phyloP scores from a whole-genome alignment of 83 land plant species.

The Larix sibirica region DNA sequence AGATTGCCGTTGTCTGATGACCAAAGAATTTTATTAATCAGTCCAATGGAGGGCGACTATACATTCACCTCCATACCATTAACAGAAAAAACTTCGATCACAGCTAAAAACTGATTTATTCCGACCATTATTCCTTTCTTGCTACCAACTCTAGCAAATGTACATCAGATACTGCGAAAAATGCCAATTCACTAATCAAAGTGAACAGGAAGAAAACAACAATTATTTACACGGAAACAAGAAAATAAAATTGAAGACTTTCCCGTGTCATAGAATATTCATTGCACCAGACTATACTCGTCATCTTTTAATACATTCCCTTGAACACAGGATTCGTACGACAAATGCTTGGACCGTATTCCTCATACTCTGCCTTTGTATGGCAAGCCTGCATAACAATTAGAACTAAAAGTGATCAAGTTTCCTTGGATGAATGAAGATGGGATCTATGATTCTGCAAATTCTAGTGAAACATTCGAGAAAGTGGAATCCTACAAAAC shows the following conservation, averaged over 20 bases:
- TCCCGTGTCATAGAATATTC: background rate
- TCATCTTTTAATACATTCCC: conserved; percentile 77
- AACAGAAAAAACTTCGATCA: background rate
- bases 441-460: background rate
- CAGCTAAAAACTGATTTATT: background rate
- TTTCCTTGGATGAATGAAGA: conserved; percentile 1
- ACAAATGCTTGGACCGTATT: conserved; percentile 95
- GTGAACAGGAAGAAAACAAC: background rate
- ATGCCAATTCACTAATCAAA: background rate
- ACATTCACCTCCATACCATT: background rate
- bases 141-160: conserved; percentile 5
- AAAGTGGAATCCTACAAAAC: background rate
- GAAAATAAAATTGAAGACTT: background rate
- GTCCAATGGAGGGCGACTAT: conserved; percentile 5
- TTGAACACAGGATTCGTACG: conserved; percentile 94
- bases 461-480: background rate
- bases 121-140: background rate
- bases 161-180: conserved; percentile 8
- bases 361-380: conserved; percentile 96
- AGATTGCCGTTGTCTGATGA: background rate
- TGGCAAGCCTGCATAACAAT: conserved; percentile 78
- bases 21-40: background rate
- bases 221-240: background rate
- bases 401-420: background rate
- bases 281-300: conserved; percentile 5